These are phyloP conservation scores for Carex parvula DNA, from an alignment of 176 grass and related monocot species.

Conservation along the genomic window DNA sequence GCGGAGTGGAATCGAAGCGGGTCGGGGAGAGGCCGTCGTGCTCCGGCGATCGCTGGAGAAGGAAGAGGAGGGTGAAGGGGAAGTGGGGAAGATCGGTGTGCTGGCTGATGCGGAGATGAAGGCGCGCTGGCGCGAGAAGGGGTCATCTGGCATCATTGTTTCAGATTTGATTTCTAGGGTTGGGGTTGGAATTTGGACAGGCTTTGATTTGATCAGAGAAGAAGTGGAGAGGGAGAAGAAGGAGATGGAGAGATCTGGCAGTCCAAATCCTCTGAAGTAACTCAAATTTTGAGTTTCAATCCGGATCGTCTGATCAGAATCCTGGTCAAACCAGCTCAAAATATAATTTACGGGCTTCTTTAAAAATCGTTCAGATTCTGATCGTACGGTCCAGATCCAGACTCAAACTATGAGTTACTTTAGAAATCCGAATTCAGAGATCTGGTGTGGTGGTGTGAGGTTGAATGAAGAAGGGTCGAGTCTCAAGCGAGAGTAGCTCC, in stretches of 20 bases:
- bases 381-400: too few relatives aligned
- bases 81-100: constrained; percentile 53
- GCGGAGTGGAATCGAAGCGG: constrained; percentile 39
- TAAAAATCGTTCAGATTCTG: too few relatives aligned
- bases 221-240: neutral
- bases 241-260: constrained; percentile 1
- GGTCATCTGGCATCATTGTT: constrained; percentile 62
- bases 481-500: neutral
- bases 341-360: too few relatives aligned
- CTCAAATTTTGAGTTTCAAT: too few relatives aligned
- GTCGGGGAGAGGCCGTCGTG: constrained; percentile 49
- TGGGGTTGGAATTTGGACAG: constrained; percentile 40
- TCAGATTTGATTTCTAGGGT: constrained; percentile 17
- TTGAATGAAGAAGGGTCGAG: neutral
- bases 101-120: constrained; percentile 67
- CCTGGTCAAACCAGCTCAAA: too few relatives aligned
- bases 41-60: constrained; percentile 42
- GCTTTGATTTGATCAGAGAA: constrained; percentile 3
- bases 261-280: too few relatives aligned
- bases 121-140: constrained; percentile 50
- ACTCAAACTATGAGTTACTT: too few relatives aligned
- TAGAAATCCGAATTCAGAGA: neutral
- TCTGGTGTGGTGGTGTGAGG: neutral
- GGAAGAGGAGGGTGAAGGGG: constrained; percentile 39
- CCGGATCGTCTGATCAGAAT: too few relatives aligned